Evolutionary conservation across 495 filamentous ascomycete genomes (phyloP).

Genomic region (Neurospora sp.): DNA sequence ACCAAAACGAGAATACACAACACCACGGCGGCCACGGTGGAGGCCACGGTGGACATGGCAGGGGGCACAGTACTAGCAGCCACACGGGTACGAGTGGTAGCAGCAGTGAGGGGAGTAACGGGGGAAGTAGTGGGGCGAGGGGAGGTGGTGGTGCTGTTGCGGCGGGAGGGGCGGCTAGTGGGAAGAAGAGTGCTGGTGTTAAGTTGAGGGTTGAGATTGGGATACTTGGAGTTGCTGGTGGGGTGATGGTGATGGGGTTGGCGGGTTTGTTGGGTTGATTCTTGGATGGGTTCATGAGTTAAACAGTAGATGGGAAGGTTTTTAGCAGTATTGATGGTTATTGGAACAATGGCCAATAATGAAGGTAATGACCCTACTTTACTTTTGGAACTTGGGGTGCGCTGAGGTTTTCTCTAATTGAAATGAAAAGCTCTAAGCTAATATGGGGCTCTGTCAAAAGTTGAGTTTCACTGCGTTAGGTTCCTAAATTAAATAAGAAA

Average conservation of each 20-base stretch:
- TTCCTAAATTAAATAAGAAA: no score
- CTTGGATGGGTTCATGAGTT: neutral
- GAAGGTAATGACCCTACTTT: no score
- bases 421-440: no score
- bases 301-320: no score
- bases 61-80: neutral
- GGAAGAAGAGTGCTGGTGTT: neutral
- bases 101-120: neutral
- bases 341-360: no score
- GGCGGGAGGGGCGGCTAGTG: neutral
- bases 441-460: no score
- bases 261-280: neutral
- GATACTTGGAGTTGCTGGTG: neutral
- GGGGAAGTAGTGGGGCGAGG: neutral
- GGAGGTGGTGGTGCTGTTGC: neutral
- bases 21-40: neutral
- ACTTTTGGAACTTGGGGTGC: no score
- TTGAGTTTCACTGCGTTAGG: no score
- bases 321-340: no score
- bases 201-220: neutral
- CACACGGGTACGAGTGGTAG: neutral
- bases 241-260: neutral
- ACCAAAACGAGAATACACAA: neutral
- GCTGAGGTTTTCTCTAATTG: no score
- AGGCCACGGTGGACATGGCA: neutral